Base-by-base conservation (phyloP, 495 filamentous ascomycete species). In the Neurospora sublineolata region DNA sequence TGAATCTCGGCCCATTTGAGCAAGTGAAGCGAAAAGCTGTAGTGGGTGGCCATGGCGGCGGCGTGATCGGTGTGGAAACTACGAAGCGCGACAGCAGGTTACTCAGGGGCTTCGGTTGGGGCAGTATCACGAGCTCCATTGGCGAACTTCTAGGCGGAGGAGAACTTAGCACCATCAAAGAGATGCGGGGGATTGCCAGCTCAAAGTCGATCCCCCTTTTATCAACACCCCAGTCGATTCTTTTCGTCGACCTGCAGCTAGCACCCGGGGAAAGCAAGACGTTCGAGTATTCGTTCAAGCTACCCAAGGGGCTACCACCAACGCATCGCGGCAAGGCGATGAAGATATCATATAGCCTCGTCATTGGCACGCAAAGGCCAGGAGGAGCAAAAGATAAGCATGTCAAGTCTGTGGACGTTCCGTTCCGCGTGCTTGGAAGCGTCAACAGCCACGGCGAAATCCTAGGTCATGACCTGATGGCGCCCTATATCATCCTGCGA, bases 21-120 rank as follows among this genome's bases (percentile, higher is more conserved):
- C 93, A 96, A 71, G 93, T 97, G 37, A 99, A 98, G 79, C 84
- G 94, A 52, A 97, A 96, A 79, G 96, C 92, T 38, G 92, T 97
- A 18, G 86, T 97, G 33, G 93, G 94, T 46, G 91, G 91, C 3
- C 92, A 96, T 73, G 93, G 91, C 44, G 91, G 92, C 41, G 92
- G 93, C 37, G 92, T 95, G 39, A 87, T 95, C 67, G 91, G 92
- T 40, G 80, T 94, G 58, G 93, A 95, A 70, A 90, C 88, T 37
- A 84, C 86, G 36, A 96, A 91, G 73, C 87, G 89, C 76, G 87
- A 90, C 42, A 93, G 89, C 75, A 92, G 96, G 0, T 84, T 98
- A 58, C 88, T 97, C 74, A 89, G 91, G 37, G 88, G 91, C 0
- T 89, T 97, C 74, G 93, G 93, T 73, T 97, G 93, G 94, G 90